A percentile compares a stretch with the other conserved stretches of the same genome.
These are phyloP conservation scores for Endogone sp. DNA, from an alignment of 192 early-diverging fungal species.

Conservation along the genomic window DNA sequence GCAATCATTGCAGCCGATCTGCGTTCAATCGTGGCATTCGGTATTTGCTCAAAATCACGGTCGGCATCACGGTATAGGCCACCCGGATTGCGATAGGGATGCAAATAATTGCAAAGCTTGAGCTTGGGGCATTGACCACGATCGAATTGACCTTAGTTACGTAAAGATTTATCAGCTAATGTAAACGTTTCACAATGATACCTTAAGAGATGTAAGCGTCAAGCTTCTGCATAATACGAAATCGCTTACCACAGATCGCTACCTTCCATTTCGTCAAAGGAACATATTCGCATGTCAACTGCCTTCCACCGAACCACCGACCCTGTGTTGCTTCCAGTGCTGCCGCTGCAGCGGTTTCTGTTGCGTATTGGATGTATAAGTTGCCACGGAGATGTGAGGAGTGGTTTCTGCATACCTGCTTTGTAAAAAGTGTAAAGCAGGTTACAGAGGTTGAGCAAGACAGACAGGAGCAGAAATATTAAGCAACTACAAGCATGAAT, in stretches of 20 bases:
- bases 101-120: constrained; percentile 37
- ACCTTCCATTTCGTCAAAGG: constrained; percentile 40
- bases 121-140: constrained; percentile 27
- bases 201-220: no score
- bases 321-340: constrained; percentile 30
- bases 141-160: not conserved
- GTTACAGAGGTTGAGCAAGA: not conserved
- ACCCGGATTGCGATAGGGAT: constrained; percentile 34
- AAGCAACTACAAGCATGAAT: not conserved
- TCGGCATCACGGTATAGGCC: constrained; percentile 34
- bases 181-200: no score
- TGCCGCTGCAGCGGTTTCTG: constrained; percentile 26
- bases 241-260: constrained; percentile 37
- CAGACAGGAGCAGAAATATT: not conserved
- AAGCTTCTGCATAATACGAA: no score
- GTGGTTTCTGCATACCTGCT: constrained; percentile 37
- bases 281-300: constrained; percentile 26
- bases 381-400: constrained; percentile 37
- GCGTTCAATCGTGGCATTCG: not conserved
- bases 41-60: constrained; percentile 19
- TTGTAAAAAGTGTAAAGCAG: not conserved
- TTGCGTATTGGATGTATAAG: constrained; percentile 42
- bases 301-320: constrained; percentile 36
- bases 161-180: no score
- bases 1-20: not conserved